Evolutionary conservation across 257 asterid genomes (phyloP).

Genomic region (Jasminum sambac): DNA sequence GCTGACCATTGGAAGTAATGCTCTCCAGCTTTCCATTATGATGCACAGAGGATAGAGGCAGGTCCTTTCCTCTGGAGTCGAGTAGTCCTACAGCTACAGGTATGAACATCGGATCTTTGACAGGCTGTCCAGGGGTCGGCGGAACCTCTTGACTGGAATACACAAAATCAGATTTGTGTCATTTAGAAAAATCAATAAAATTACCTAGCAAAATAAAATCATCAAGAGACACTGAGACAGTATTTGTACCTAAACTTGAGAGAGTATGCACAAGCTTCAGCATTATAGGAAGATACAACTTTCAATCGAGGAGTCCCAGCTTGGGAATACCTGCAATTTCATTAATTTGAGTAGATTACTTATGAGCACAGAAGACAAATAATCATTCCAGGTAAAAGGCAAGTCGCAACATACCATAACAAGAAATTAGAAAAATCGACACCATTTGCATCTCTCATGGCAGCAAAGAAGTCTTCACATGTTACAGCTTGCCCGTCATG

Average conservation of each 20-base stretch:
- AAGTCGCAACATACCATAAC: constrained; percentile 53
- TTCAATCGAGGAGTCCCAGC: constrained; percentile 92
- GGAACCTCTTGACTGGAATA: constrained; percentile 90
- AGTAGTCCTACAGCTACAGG: constrained; percentile 77
- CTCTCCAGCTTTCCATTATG: constrained; percentile 58
- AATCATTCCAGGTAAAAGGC: constrained; percentile 21
- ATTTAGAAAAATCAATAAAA: constrained; percentile 13
- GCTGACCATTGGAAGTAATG: constrained; percentile 37
- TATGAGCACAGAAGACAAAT: constrained; percentile 7
- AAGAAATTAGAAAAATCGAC: constrained; percentile 82
- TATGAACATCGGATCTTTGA: constrained; percentile 82
- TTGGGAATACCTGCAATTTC: constrained; percentile 84
- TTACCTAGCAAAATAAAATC: not conserved
- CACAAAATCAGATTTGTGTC: constrained; percentile 20
- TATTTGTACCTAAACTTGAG: constrained; percentile 75
- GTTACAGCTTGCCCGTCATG: constrained; percentile 91
- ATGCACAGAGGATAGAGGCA: constrained; percentile 55
- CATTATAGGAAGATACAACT: constrained; percentile 57
- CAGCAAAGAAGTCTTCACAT: constrained; percentile 84
- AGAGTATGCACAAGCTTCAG: constrained; percentile 61
- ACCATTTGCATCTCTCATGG: constrained; percentile 97
- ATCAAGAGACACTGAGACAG: constrained; percentile 6
- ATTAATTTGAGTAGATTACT: constrained; percentile 13
- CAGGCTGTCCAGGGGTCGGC: constrained; percentile 82
- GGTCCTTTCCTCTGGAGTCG: constrained; percentile 64